Evolutionary conservation across 2,329 filamentous ascomycete genomes (phyloP).

Genomic region (Penicillium sp.): DNA sequence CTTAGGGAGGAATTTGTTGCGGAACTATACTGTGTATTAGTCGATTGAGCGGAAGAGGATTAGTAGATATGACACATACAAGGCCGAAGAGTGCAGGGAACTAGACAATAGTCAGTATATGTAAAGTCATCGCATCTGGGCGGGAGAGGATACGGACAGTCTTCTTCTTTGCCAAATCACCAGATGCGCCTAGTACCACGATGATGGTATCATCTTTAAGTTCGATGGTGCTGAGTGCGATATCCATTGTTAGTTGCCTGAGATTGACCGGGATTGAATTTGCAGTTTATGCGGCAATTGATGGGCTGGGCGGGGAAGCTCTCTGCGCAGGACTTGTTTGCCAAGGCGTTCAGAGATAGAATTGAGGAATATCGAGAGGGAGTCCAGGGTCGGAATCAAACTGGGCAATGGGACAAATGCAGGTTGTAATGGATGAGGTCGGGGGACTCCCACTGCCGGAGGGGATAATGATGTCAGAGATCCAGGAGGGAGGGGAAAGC

Average conservation of each 20-base stretch:
- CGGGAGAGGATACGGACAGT: conserved; percentile 59
- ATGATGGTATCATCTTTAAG: conserved; percentile 98
- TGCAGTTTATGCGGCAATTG: conserved; percentile 16
- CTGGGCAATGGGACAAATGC: conserved; percentile 6
- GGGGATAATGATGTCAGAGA: conserved; percentile 41
- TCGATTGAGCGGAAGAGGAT: neutral
- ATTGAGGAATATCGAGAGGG: neutral
- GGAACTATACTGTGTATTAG: conserved; percentile 60
- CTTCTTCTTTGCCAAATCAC: conserved; percentile 99
- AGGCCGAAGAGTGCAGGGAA: conserved; percentile 97
- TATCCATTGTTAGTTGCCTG: conserved; percentile 38
- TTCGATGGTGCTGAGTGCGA: conserved; percentile 68
- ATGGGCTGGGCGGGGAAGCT: conserved; percentile 18
- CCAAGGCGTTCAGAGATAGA: neutral
- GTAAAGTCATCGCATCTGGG: conserved; percentile 6
- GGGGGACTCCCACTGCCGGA: conserved; percentile 20
- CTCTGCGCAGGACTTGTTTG: conserved; percentile 3
- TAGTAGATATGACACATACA: conserved; percentile 56
- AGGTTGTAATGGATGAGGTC: conserved; percentile 12
- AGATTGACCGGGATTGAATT: conserved; percentile 14
- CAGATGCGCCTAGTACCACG: conserved; percentile 92
- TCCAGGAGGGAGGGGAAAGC: conserved; percentile 31
- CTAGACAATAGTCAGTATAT: conserved; percentile 46
- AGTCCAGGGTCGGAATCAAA: neutral
- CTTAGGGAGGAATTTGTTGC: conserved; percentile 96